Base-by-base conservation (phyloP, 2,329 filamentous ascomycete species). In the Stemphylium lycopersici region DNA sequence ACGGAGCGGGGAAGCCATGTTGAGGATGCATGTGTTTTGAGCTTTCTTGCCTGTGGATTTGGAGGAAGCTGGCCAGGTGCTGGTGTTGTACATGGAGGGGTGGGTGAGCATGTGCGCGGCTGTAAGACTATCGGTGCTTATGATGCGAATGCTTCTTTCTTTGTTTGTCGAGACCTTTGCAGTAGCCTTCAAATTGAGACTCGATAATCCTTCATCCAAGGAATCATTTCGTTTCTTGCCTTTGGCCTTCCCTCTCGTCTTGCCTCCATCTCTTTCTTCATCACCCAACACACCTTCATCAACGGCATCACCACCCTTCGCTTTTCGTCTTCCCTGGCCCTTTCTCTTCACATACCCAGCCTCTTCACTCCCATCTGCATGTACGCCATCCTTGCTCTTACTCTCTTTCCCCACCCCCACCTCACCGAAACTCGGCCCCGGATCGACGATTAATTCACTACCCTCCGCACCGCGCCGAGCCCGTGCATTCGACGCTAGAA, bases 1-100 rank as follows among this genome's bases (percentile, higher is more conserved):
- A 0, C 80, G 79, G 0, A 86, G 77, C 0, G 84, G 83, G 0
- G 85, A 88, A 0, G 84, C 85, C 84, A 88, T 87, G 68, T 86
- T 87, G 3, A 88, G 76, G 20, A 88, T 76, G 3, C 79, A 83
- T 1, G 84, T 77, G 33, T 80, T 80, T 1, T 66, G 61, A 10
- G 68, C 41, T 32, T 71, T 68, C 18, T 62, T 66, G 3, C 29
- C 42, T 4, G 41, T 36, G 13, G 46, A 16, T 31, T 60, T 55
- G 2, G 40, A 11, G 29, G 26, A 24, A 26, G 24, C 4, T 8
- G 24, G 24, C 4, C 4, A 26, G 3, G 33, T 26, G 38, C 20
- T 34, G n/a, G 15, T 15, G 34, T 41, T 4, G 48, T 60, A 57
- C 2, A 36, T 33, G 2, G 55, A 56, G 2, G 55, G 62, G 39